Percentiles rank a stretch among this genome's conserved stretches.
Evolutionary conservation across 1,139 yeast genomes (phyloP).

Genomic region (Hanseniaspora sp.): DNA sequence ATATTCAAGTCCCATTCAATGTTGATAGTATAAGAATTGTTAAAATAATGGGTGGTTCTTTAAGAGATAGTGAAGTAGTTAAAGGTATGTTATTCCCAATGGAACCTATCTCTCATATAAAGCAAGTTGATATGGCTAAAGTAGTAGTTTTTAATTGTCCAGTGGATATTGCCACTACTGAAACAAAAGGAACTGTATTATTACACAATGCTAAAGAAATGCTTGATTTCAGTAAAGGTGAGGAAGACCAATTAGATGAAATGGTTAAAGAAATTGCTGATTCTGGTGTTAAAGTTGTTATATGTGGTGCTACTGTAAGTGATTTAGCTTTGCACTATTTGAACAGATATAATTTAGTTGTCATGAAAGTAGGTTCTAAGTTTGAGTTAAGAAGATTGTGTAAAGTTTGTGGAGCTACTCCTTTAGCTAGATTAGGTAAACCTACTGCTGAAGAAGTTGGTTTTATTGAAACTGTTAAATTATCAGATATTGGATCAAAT

Average conservation of each 20-base stretch:
- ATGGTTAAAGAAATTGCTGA: slow-evolving; percentile 74
- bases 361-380: slow-evolving; percentile 82
- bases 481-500: slow-evolving; percentile 93
- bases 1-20: slow-evolving; percentile 43
- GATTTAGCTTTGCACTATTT: slow-evolving; percentile 87
- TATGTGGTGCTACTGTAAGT: slow-evolving; percentile 90
- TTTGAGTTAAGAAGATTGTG: slow-evolving; percentile 88
- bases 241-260: slow-evolving; percentile 83
- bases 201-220: slow-evolving; percentile 93
- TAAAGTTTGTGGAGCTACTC: slow-evolving; percentile 96
- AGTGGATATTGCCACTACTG: slow-evolving; percentile 85
- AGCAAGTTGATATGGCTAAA: slow-evolving; percentile 47
- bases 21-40: slow-evolving; percentile 91
- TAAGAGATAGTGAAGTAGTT: slow-evolving; percentile 63
- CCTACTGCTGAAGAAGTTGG: slow-evolving; percentile 96
- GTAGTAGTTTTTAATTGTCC: slow-evolving; percentile 93
- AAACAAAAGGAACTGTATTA: slow-evolving; percentile 92
- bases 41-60: slow-evolving; percentile 85
- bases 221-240: slow-evolving; percentile 92
- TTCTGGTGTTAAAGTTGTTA: slow-evolving; percentile 74
- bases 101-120: slow-evolving; percentile 85
- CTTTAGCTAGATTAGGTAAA: slow-evolving; percentile 87
- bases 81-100: slow-evolving; percentile 98
- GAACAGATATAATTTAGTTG: slow-evolving; percentile 74
- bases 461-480: slow-evolving; percentile 72